Percentiles rank a stretch among this genome's conserved stretches.
Evolutionary conservation across 352 stramenopile genomes (phyloP).

Genomic region (Thalassiosira exigua): DNA sequence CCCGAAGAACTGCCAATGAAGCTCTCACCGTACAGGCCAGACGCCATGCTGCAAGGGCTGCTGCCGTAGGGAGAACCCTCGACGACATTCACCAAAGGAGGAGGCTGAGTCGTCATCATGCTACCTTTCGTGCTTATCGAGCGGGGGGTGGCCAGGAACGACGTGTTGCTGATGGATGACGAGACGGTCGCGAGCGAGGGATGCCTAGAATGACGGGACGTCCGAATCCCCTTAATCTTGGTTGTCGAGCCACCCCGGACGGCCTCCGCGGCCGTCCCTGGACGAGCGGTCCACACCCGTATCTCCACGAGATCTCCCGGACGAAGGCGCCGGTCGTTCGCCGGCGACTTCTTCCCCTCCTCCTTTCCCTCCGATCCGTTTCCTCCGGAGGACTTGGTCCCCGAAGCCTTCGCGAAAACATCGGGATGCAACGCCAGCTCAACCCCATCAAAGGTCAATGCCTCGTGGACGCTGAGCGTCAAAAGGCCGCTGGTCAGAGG

Average conservation of each 20-base stretch:
- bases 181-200: conserved; percentile 42
- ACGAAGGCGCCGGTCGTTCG: conserved; percentile 15
- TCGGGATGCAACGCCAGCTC: conserved; percentile 83
- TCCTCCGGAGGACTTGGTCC: background rate
- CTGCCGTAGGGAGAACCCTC: too few relatives aligned
- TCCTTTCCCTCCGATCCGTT: conserved; percentile 12
- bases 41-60: too few relatives aligned
- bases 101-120: too few relatives aligned
- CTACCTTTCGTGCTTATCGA: background rate
- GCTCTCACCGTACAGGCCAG: too few relatives aligned
- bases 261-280: conserved; percentile 15
- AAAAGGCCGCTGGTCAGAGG: conserved; percentile 66
- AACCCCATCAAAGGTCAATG: conserved; percentile 79
- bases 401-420: conserved; percentile 58
- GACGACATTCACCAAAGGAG: too few relatives aligned
- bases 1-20: conserved; percentile 6
- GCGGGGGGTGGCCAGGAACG: conserved; percentile 20
- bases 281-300: conserved; percentile 47
- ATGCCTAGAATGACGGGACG: conserved; percentile 52
- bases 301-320: conserved; percentile 66
- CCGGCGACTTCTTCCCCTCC: background rate
- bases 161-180: conserved; percentile 38
- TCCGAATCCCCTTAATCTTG: conserved; percentile 30
- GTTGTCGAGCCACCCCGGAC: background rate
- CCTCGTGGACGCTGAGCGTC: conserved; percentile 82